These are phyloP conservation scores for Tricholoma matsutake DNA, from an alignment of 768 basidiomycete genomes.

Conservation along the genomic window DNA sequence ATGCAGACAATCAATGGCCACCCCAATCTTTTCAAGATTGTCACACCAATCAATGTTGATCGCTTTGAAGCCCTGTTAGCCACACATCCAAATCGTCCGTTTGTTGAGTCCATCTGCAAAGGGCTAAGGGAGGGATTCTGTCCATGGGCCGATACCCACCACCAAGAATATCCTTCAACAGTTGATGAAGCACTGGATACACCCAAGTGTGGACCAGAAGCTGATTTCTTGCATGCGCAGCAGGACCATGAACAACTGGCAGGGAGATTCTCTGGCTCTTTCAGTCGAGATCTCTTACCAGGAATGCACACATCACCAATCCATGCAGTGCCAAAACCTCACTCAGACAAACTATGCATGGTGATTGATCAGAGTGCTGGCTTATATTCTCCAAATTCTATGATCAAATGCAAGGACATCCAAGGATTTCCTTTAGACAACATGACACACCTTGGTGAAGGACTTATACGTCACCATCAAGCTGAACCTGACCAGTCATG, in stretches of 20 bases:
- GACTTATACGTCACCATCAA: too few species aligned
- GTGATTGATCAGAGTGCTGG: too few species aligned
- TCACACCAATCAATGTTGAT: conserved; percentile 23
- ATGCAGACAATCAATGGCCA: conserved; percentile 20
- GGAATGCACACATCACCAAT: too few species aligned
- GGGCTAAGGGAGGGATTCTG: conserved; percentile 39
- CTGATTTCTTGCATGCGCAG: conserved; percentile 22
- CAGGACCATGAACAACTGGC: conserved; percentile 14
- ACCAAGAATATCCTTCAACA: conserved; percentile 14
- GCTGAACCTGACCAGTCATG: too few species aligned
- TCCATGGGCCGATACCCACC: conserved; percentile 33
- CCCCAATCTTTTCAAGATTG: conserved; percentile 31
- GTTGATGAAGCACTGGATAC: conserved; percentile 16
- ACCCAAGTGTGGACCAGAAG: conserved; percentile 8
- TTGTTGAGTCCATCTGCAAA: conserved; percentile 28
- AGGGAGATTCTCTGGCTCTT: background rate
- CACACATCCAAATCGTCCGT: conserved; percentile 39
- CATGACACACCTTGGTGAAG: too few species aligned
- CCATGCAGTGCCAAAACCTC: too few species aligned
- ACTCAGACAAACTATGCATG: too few species aligned
- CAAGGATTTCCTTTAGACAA: too few species aligned
- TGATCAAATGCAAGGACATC: too few species aligned
- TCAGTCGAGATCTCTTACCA: too few species aligned
- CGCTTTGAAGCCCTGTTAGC: conserved; percentile 12
- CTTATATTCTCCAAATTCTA: too few species aligned